Conservation (phyloP, 1,139 yeast species). For the Protomyces gravidus region DNA sequence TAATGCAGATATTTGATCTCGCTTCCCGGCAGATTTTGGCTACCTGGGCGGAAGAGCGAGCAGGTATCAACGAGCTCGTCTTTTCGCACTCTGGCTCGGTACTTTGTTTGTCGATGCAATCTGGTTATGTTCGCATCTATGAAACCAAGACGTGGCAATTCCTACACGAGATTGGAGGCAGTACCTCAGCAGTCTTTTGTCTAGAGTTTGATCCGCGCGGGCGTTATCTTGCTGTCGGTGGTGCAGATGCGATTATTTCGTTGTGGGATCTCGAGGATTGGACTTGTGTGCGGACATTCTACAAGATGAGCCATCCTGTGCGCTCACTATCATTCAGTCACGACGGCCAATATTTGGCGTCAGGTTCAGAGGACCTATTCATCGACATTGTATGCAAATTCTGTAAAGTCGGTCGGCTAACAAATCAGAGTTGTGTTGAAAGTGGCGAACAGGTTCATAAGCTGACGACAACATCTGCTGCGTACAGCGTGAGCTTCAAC, state of each 20-base stretch:
- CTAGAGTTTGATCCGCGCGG: slow-evolving; percentile 60
- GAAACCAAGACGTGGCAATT: slow-evolving; percentile 21
- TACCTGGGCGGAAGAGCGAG: slow-evolving; percentile 19
- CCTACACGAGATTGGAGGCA: slow-evolving; percentile 29
- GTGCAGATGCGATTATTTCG: slow-evolving; percentile 68
- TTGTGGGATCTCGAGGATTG: slow-evolving; percentile 54
- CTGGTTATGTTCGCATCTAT: slow-evolving; percentile 29
- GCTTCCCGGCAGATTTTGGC: slow-evolving; percentile 17
- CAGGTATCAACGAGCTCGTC: slow-evolving; percentile 27
- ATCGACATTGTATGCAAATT: slow-evolving; percentile 36
- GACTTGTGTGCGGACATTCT: slow-evolving; percentile 47
- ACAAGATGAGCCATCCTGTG: slow-evolving; percentile 40
- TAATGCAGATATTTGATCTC: slow-evolving; percentile 27
- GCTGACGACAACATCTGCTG: slow-evolving; percentile 33
- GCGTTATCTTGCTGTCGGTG: slow-evolving; percentile 53
- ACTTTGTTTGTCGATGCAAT: slow-evolving; percentile 29
- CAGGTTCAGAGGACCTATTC: slow-evolving; percentile 39
- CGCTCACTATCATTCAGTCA: slow-evolving; percentile 39
- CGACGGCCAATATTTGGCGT: slow-evolving; percentile 41
- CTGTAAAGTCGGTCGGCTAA: not conserved
- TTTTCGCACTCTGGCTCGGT: slow-evolving; percentile 30
- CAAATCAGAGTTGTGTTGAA: slow-evolving; percentile 34
- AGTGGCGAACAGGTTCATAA: slow-evolving; percentile 37
- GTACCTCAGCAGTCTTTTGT: slow-evolving; percentile 30
- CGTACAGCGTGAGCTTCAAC: slow-evolving; percentile 38